Base-by-base conservation (phyloP, 139 green algal genomes). In the Tetradesmus obliquus region DNA sequence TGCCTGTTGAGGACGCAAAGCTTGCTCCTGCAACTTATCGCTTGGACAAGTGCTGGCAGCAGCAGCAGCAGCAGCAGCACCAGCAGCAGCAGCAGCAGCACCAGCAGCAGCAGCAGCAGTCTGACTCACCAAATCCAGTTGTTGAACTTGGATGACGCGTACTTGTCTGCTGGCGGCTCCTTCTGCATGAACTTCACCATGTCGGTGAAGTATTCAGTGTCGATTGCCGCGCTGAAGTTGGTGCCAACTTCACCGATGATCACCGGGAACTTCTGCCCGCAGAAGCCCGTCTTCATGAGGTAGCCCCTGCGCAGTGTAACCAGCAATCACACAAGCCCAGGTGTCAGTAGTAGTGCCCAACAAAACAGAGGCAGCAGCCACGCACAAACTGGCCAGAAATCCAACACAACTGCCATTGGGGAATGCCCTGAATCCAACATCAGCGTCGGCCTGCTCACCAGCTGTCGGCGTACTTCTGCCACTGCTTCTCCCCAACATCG, bases 221-320 rank as follows among this genome's bases (percentile, higher is more conserved):
- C 82, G 4, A 45, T 24, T 13, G 82, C 17, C 51, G 66, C 51
- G 19, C 20, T 87, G 54, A 87, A 87, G 54, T 87, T 60, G 10
- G 54, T 69, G 5, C 82, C 82, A 9, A 62, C 22, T 51, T 87
- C 82, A 3, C 82, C 82, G 8, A 45, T 62, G 19, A 87, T 62
- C 10, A 87, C 82, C 19, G 82, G 82, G 82, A 87, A 87, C 82
- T 87, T 87, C 82, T 87, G 82, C 22, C 82, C 74, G 15, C 74
- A 82, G 6, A 54, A 82, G n/a, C 74, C 74, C 2, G n/a, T 2
- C 74, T 82, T 82, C 74, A 54, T 51, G 7, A 82, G 74, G 74
- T 51, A 54, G 13, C 74, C 74, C 74, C 74, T 82, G 74, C 74
- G 53, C 20, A 15, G 8, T 55, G 1, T 5, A 55, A 19, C 22